These are phyloP conservation scores for Candida hungchunana DNA, from an alignment of 805 yeast genomes.

Conservation along the genomic window DNA sequence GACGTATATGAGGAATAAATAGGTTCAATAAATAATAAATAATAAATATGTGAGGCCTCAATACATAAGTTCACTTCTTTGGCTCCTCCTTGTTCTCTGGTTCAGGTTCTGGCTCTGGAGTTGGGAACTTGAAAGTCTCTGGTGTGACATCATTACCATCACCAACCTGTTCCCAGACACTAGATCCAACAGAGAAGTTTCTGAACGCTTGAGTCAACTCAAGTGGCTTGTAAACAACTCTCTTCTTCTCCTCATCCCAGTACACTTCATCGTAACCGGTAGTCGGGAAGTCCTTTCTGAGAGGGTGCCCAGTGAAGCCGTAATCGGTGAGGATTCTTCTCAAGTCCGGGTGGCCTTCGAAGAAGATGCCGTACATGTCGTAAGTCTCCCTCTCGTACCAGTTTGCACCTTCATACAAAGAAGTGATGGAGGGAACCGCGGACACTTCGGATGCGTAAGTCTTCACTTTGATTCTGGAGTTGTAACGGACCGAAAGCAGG, in stretches of 20 bases:
- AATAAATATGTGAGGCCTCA: constrained; percentile 13
- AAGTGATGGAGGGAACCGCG: constrained; percentile 76
- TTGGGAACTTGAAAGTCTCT: constrained; percentile 74
- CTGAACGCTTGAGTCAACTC: constrained; percentile 92
- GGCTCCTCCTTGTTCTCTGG: constrained; percentile 32
- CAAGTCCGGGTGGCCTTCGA: constrained; percentile 85
- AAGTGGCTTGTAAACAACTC: constrained; percentile 84
- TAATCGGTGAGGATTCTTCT: constrained; percentile 89
- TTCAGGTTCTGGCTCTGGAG: constrained; percentile 74
- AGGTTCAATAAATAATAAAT: constrained; percentile 18
- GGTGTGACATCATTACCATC: constrained; percentile 82
- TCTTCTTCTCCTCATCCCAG: constrained; percentile 86
- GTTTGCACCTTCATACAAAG: constrained; percentile 73
- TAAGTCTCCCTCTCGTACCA: constrained; percentile 91
- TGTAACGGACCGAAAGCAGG: constrained; percentile 73
- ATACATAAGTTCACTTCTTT: constrained; percentile 19
- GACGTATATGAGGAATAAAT: constrained; percentile 10
- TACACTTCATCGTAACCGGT: constrained; percentile 89
- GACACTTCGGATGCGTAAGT: constrained; percentile 82
- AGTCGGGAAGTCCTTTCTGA: constrained; percentile 89
- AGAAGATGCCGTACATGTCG: constrained; percentile 82
- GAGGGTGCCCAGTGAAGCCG: constrained; percentile 90
- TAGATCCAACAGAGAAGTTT: constrained; percentile 82
- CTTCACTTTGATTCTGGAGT: constrained; percentile 83
- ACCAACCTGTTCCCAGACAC: constrained; percentile 91